Conservation (phyloP, 2,329 filamentous ascomycete genomes). For the Colletotrichum phormii region DNA sequence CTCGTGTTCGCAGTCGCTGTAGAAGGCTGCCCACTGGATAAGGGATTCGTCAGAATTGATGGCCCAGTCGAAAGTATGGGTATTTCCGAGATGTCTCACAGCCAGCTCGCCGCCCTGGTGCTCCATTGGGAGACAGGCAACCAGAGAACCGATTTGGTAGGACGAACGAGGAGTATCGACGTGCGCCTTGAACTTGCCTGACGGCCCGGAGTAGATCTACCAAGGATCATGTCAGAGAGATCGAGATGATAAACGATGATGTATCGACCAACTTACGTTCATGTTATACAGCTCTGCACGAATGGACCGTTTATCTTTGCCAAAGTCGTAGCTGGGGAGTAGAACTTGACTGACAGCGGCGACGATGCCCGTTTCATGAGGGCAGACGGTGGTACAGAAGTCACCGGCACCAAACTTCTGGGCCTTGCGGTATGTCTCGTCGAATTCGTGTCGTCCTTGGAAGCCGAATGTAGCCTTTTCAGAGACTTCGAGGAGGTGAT, state of each 20-base stretch:
- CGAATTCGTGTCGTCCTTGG: constrained; percentile 58
- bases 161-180: constrained; percentile 64
- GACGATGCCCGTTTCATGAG: constrained; percentile 63
- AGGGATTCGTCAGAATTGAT: fast-evolving
- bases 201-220: constrained; percentile 63
- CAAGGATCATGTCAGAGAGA: too few relatives aligned
- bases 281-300: constrained; percentile 68
- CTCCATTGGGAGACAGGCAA: constrained; percentile 58
- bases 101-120: constrained; percentile 56
- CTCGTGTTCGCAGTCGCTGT: constrained; percentile 64
- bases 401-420: constrained; percentile 57
- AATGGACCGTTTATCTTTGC: constrained; percentile 46
- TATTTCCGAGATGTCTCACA: constrained; percentile 53
- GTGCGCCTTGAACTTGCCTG: constrained; percentile 61
- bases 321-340: constrained; percentile 42
- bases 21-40: constrained; percentile 63
- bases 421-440: constrained; percentile 65
- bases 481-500: too few relatives aligned
- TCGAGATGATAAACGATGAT: background rate
- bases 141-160: constrained; percentile 64
- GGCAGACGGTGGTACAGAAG: constrained; percentile 64
- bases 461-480: constrained; percentile 59
- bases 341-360: constrained; percentile 60
- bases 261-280: constrained; percentile 52
- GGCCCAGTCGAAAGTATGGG: constrained; percentile 55